Percentiles rank a stretch among this genome's conserved stretches.
Evolutionary conservation across 345 rosid species (phyloP).

Genomic region (Firmiana major): DNA sequence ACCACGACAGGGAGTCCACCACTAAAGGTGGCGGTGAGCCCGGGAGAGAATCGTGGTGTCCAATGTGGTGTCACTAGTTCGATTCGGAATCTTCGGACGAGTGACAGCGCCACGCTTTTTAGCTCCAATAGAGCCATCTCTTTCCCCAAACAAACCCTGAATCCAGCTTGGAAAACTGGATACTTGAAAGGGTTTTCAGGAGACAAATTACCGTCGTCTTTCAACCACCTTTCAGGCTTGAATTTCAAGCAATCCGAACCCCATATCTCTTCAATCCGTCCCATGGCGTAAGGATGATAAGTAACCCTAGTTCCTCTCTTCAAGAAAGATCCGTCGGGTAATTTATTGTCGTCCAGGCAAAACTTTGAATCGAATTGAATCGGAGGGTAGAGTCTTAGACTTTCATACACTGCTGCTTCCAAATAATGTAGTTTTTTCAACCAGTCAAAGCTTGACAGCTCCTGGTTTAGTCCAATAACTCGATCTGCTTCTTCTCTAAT

Average conservation of each 20-base stretch:
- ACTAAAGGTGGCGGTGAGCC: constrained; percentile 48
- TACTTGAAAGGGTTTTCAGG: constrained; percentile 55
- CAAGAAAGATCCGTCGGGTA: constrained; percentile 55
- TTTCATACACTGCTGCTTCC: constrained; percentile 44
- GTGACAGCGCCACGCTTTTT: constrained; percentile 48
- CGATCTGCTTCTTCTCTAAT: constrained; percentile 36
- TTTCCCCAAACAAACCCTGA: constrained; percentile 71
- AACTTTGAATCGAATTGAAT: constrained; percentile 60
- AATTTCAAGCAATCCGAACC: constrained; percentile 60
- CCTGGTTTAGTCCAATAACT: constrained; percentile 29
- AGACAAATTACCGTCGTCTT: constrained; percentile 34
- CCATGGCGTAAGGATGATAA: constrained; percentile 82
- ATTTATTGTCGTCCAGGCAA: constrained; percentile 31
- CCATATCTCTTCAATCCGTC: constrained; percentile 64
- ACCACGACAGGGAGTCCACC: constrained; percentile 49
- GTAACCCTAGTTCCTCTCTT: constrained; percentile 65
- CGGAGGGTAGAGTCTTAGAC: constrained; percentile 56
- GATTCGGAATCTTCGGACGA: constrained; percentile 39
- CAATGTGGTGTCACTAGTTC: constrained; percentile 11
- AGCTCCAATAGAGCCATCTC: constrained; percentile 73
- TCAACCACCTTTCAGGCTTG: constrained; percentile 77
- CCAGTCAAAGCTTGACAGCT: constrained; percentile 32
- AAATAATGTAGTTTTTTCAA: constrained; percentile 37
- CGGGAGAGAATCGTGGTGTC: constrained; percentile 41
- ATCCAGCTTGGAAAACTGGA: constrained; percentile 75